A percentile compares a stretch with the other conserved stretches of the same genome.
These are phyloP conservation scores for Astrocystis sublimbata DNA, from an alignment of 495 filamentous ascomycete genomes.

Conservation along the genomic window DNA sequence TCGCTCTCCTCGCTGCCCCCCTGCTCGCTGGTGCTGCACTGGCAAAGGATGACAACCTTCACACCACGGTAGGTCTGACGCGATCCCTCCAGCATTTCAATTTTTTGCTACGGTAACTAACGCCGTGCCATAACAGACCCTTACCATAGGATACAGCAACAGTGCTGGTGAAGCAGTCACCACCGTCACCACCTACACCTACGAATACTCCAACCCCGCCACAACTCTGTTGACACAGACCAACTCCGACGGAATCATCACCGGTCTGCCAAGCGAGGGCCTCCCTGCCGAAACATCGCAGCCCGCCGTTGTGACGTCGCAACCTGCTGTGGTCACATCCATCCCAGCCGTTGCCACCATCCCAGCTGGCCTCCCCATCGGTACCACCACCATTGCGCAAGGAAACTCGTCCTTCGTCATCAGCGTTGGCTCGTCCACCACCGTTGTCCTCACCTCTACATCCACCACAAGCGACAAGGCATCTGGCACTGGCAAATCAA, in stretches of 20 bases:
- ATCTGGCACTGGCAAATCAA: constrained; percentile 4
- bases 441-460: constrained; percentile 16
- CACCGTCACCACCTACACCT: constrained; percentile 13
- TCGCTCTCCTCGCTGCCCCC: constrained; percentile 11
- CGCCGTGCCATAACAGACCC: constrained; percentile 2
- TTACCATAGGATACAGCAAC: constrained; percentile 15
- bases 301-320: constrained; percentile 41
- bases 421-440: constrained; percentile 18
- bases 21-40: constrained; percentile 8
- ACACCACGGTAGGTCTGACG: constrained; percentile 9
- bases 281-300: constrained; percentile 32
- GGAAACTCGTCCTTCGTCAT: constrained; percentile 16
- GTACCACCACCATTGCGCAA: constrained; percentile 10
- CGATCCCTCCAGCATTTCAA: not conserved
- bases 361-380: constrained; percentile 46
- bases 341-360: constrained; percentile 48
- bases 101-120: not conserved
- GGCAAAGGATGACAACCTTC: constrained; percentile 7
- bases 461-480: constrained; percentile 10
- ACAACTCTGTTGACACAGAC: constrained; percentile 51
- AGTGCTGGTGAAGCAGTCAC: constrained; percentile 8
- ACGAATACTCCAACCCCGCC: constrained; percentile 40
- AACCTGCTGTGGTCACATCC: constrained; percentile 47
- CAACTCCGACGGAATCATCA: constrained; percentile 59
- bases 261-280: constrained; percentile 43